Base-by-base conservation (phyloP, 176 grass and related monocot genomes). In the Microstegium vimineum region DNA sequence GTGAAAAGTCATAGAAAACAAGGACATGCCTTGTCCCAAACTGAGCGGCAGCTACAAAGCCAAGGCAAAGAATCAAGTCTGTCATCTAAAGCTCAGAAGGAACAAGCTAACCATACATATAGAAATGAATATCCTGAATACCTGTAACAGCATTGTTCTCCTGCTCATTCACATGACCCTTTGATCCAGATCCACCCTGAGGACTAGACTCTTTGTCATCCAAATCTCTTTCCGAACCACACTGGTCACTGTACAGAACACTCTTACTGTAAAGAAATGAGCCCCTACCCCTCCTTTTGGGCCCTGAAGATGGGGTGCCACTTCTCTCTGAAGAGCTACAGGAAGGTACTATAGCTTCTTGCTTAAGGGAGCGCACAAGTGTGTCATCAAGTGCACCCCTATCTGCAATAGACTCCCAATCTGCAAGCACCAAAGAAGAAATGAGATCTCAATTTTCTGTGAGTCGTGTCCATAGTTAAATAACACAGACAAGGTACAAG, bases 261-360 rank as follows among this genome's bases (percentile, higher is more conserved):
- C 95, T 93, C 84, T 91, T 91, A 7, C 93, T 31, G 15, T 95
- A 98, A 18, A 98, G 91, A 74, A 98, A 98, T 12, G 90, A 95
- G 52, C 95, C 95, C 69, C 92, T 90, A 61, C 95, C 95, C 60
- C 74, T 91, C 85, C 95, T 89, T 84, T 86, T 98, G 64, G 95
- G 88, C 35, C 81, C 83, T 68, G 67, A 83, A 70, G 79, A 56
- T 20, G 78, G 54, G 35, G 82, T 67, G 33, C 77, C 46, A 41
- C 85, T 90, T 79, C 86, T 82, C 34, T 83, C 68, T 4, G 56
- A 78, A 78, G 82, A 60, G 73, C 67, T 74, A 70, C 80, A 87
- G 10, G 75, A 82, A 49, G 80, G 33, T 25, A 62, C 77, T 61
- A 43, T 85, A 15, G 74, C 62, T 75, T 89, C 77, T 20, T 73